Base-by-base conservation (phyloP, 1,284 basidiomycete genomes). In the Irpex sp. region DNA sequence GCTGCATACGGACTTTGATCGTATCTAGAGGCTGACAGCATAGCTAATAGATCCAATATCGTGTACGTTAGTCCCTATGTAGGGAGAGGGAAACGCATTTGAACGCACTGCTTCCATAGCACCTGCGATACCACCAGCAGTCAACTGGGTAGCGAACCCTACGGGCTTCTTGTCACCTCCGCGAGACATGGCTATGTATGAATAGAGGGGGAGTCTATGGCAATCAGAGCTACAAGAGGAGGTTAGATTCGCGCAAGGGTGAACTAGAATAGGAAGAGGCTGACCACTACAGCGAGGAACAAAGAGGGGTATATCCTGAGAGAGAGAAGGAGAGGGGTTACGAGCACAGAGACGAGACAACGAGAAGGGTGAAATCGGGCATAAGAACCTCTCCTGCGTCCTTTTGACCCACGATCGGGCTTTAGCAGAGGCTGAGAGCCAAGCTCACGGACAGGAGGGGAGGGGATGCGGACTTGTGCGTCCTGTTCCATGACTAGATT, bases 1-100 rank as follows among this genome's bases (percentile, higher is more conserved):
- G 88, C 80, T 98, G 96, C 96, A 98, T 98, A 59, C 96, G 93
- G 69, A 96, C 96, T 83, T 98, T 98, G 84, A 98, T 98, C 36
- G 96, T 98, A 77, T 98, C 97, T 56, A 98, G 85, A 3, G 94
- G 92, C 73, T 92, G 91, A 74, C 91, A 94, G 72, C 77, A 83
- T 67, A 92, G 74, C 91, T 93, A 71, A 19, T n/a, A n/a, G n/a
- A n/a, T n/a, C n/a, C n/a, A n/a, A 47, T 13, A 21, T 3, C 8
- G 60, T 9, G 11, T n/a, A 52, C 36, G 26, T n/a, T n/a, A n/a
- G n/a, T n/a, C n/a, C n/a, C n/a, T n/a, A n/a, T n/a, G n/a, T n/a
- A n/a, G n/a, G 44, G 40, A 58, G 21, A n/a, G n/a, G n/a, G n/a
- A n/a, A n/a, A n/a, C 21, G 47, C 57, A 11, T 21, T 34, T 17